Base-by-base conservation (phyloP, 257 asterid species). In the Fraxinus excelsior region DNA sequence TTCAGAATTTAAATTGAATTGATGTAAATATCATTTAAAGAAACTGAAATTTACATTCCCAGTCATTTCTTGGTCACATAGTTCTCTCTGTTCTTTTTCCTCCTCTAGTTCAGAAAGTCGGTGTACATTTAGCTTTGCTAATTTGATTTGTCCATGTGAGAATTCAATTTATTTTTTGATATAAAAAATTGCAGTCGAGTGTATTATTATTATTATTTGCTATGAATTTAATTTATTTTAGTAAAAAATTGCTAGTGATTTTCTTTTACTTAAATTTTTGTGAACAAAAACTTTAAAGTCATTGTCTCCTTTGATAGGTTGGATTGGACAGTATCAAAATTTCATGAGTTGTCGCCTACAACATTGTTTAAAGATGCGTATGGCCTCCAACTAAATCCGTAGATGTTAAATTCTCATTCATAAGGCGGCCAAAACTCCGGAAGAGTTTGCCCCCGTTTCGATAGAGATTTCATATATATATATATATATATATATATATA, bases 21-120 rank as follows among this genome's bases (percentile, higher is more conserved):
- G 14, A 37, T 89, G 91, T 87, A 84, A 86, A 87, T 86, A 85
- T 58, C 79, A 79, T 80, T 83, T 18, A 74, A 78, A 85, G 83
- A 75, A 77, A 85, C 77, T 71, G 74, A 82, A 81, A 82, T 65
- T 87, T 80, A 71, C 71, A 72, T 75, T 83, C 26, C 32, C 67
- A 3, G 67, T 19, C 68, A 62, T 62, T 62, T 62, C 62, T 79
- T 62, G 80, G 79, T 29, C 74, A 68, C 70, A 60, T 21, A 60
- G 34, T 72, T 67, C 71, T 67, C 62, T 75, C 32, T 46, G 73
- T 75, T n/a, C n/a, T n/a, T 29, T 75, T 78, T 70, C 26, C 73
- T 77, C 31, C 46, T 37, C 71, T 72, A 65, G 64, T 66, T 11
- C 65, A 73, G 74, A 72, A 53, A 46, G 66, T 69, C 2, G 18